phyloP scores from a whole-genome alignment of 2,329 filamentous ascomycete species.

The Basipetospora chlamydospora region DNA sequence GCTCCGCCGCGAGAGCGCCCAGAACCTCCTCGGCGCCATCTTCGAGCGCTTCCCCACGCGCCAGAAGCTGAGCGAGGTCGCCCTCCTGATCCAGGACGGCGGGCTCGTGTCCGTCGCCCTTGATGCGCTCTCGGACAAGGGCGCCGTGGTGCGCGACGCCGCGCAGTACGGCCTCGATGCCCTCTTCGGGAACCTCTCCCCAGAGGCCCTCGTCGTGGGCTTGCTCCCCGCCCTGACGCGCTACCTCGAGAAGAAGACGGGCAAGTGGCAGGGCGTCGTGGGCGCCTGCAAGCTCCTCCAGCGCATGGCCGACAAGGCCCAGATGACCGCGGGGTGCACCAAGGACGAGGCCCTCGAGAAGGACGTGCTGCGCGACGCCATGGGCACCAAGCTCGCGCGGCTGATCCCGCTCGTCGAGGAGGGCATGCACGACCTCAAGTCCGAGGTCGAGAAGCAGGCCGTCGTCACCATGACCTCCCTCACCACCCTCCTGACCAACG shows the following conservation, averaged over 20 bases:
- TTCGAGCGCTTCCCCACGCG: slow-evolving; percentile 77
- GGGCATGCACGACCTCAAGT: slow-evolving; percentile 94
- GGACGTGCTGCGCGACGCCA: slow-evolving; percentile 75
- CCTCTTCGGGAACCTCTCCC: slow-evolving; percentile 62
- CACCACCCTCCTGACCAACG: slow-evolving; percentile 82
- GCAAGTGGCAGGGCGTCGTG: slow-evolving; percentile 95
- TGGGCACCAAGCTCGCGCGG: slow-evolving; percentile 75
- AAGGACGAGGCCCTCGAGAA: slow-evolving; percentile 78
- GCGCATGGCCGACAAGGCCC: slow-evolving; percentile 88
- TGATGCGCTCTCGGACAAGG: slow-evolving; percentile 83
- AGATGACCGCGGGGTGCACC: slow-evolving; percentile 62
- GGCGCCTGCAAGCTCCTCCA: slow-evolving; percentile 74
- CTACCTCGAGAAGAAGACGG: slow-evolving; percentile 71
- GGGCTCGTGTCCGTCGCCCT: slow-evolving; percentile 58
- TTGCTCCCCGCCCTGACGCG: slow-evolving; percentile 60
- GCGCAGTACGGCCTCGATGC: slow-evolving; percentile 90
- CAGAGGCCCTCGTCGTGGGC: slow-evolving; percentile 72
- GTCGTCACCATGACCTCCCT: slow-evolving; percentile 82
- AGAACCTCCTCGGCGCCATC: slow-evolving; percentile 86
- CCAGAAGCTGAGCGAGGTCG: slow-evolving; percentile 64
- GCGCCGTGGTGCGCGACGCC: slow-evolving; percentile 72
- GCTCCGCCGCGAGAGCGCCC: slow-evolving; percentile 71
- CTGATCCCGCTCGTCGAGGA: slow-evolving; percentile 84
- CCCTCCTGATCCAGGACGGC: slow-evolving; percentile 71
- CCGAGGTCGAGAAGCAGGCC: slow-evolving; percentile 79